These are phyloP conservation scores for Chionographis japonica DNA, from an alignment of 106 monocot genomes.

Conservation along the genomic window DNA sequence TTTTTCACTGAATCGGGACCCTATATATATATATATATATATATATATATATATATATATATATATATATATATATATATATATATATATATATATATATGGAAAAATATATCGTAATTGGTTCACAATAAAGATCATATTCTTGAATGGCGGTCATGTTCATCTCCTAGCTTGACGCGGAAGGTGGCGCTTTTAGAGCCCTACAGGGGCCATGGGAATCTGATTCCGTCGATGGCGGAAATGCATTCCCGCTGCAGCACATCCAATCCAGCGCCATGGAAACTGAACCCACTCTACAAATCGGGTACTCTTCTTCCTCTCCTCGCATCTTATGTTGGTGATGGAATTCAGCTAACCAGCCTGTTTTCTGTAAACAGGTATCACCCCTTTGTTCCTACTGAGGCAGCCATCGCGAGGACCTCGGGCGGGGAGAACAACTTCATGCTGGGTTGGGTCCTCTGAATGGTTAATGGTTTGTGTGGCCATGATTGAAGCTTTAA, in stretches of 20 bases:
- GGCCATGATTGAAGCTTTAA: too few relatives aligned
- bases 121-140: too few relatives aligned
- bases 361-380: conserved; percentile 22
- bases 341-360: too few relatives aligned
- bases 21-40: too few relatives aligned
- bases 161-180: conserved; percentile 34
- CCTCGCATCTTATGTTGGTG: background rate
- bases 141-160: background rate
- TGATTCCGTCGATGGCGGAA: conserved; percentile 4
- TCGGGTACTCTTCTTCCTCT: conserved; percentile 24
- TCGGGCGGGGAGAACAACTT: conserved; percentile 33
- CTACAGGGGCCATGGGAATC: conserved; percentile 23
- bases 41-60: too few relatives aligned
- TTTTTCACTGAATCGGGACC: too few relatives aligned
- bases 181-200: conserved; percentile 27
- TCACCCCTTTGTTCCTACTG: conserved; percentile 41
- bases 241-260: conserved; percentile 15
- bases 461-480: background rate
- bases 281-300: conserved; percentile 39
- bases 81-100: too few relatives aligned
- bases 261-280: conserved; percentile 29
- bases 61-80: too few relatives aligned
- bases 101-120: too few relatives aligned
- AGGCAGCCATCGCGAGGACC: conserved; percentile 27
- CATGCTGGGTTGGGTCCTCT: conserved; percentile 56